Conservation (phyloP, 371 early-diverging fungal species). For the Chytridium lagenaria region DNA sequence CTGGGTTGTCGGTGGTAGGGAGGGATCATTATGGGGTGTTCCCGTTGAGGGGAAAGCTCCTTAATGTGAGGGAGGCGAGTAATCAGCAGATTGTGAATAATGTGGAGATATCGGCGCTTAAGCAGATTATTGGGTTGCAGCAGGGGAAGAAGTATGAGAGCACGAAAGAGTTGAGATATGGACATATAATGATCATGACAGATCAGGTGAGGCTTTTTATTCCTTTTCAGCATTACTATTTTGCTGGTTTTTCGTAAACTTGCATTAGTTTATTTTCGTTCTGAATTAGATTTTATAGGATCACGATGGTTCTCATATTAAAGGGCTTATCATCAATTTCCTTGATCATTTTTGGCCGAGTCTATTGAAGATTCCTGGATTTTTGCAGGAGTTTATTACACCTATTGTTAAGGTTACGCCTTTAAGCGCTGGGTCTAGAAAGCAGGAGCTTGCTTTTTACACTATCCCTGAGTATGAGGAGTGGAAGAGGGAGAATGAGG, state of each 20-base stretch:
- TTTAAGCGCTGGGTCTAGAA: conserved; percentile 58
- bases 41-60: conserved; percentile 97
- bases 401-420: conserved; percentile 93
- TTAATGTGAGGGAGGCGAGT: conserved; percentile 98
- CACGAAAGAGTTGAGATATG: conserved; percentile 87
- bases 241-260: too few relatives aligned
- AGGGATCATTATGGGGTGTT: conserved; percentile 98
- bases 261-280: too few relatives aligned
- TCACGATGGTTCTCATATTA: conserved; percentile 99
- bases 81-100: conserved; percentile 83
- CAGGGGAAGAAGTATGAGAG: conserved; percentile 85
- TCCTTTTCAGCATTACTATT: conserved; percentile 64
- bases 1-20: conserved; percentile 94
- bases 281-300: conserved; percentile 79
- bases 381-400: conserved; percentile 98
- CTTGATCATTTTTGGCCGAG: conserved; percentile 98
- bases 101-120: conserved; percentile 90
- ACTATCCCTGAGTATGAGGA: conserved; percentile 97
- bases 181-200: conserved; percentile 99
- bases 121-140: conserved; percentile 97
- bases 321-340: conserved; percentile 98
- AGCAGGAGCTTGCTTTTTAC: conserved; percentile 79
- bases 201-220: conserved; percentile 79
- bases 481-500: conserved; percentile 78
- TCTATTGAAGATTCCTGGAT: conserved; percentile 92